Base-by-base conservation (phyloP, 805 yeast species). In the Pachysolen tannophilus region DNA sequence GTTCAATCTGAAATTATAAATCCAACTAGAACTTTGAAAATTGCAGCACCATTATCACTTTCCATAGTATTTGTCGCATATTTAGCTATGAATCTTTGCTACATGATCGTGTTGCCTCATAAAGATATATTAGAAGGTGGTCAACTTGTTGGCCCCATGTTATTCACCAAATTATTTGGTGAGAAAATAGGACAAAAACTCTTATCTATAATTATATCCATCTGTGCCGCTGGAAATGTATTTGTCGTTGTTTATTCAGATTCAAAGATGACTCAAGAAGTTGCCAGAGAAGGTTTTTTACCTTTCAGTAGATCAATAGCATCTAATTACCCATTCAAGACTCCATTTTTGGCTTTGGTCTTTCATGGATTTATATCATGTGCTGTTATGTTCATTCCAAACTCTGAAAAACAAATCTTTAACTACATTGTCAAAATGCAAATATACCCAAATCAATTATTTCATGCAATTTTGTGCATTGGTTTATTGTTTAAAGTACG, bases 191-290 rank as follows among this genome's bases (percentile, higher is more conserved):
- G 75, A 1, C 50, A 54, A 24, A 56, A 57, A 28, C 45, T 69
- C 21, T 55, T 69, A 30, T 62, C 72, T 2, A 41, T 65, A 11
- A 51, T 70, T 2, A 56, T 68, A n/a, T 67, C 73, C 0, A 36
- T 66, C 15, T 65, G 67, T 42, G 63, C 74, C 5, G 73, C 68
- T 1, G 71, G 73, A 2, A 69, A 69, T 42, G 65, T 69, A 3
- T 60, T 67, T 42, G 72, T 69, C 20, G 73, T 68, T 4, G 46
- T 67, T 11, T 69, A 63, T 45, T 56, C 70, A 4, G 63, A 67
- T 19, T 65, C 73, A 2, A 54, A 72, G 28, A 59, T 63, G 41
- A 62, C 59, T 35, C 75, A 68, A 42, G 74, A 67, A 45, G 65
- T 65, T 5, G 66, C 69, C 42, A 48, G 70, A 13, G 75, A 68